Evolutionary conservation across 495 filamentous ascomycete genomes (phyloP), one percentile per base, ranked within the genome.

Genomic region (Lepidopterella palustris): DNA sequence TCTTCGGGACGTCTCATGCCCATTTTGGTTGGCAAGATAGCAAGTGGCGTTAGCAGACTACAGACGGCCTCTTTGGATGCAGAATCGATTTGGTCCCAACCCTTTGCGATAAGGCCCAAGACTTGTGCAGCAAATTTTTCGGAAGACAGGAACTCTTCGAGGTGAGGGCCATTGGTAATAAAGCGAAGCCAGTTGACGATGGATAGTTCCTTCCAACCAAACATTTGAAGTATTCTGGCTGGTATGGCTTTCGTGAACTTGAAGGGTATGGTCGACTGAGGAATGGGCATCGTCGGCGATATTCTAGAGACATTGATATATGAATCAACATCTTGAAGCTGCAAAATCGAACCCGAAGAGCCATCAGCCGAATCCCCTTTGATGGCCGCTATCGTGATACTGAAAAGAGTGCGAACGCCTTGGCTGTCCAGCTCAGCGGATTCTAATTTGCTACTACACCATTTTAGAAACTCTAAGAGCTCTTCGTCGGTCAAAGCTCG

Each of bases 1-100:
- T 97, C 91, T 11, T 74, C 73, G 21, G 95, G 95, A 66, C 82
- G 87, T 63, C 79, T 88, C 92, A 97, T 92, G 9, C 95, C 95
- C 61, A 85, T 71, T 67, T 86, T 96, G 0, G 95, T 97, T 0
- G 95, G 95, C 59, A 99, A 92, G 25, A 93, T 80, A 3, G 89
- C 85, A 28, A 85, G 77, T 24, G 79, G 75, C 42, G 81, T 78
- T 9, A 97, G 73, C 6, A 87, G 70, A 10, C 78, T 74, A 15
- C 82, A 68, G 13, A 95, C 73, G 13, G 80, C 83, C 18, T 80
- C 76, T 69, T 87, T 95, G 3, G 84, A 84, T 20, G 77, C 73
- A 26, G 74, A 70, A 58, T 82, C 86, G 13, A 96, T 69, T 24
- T 74, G 76, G 10, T 97, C 92, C 92, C 92, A 98, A 57, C 85